These are phyloP conservation scores for Phytophthora palmivora DNA, from an alignment of 352 stramenopile species.

Conservation along the genomic window DNA sequence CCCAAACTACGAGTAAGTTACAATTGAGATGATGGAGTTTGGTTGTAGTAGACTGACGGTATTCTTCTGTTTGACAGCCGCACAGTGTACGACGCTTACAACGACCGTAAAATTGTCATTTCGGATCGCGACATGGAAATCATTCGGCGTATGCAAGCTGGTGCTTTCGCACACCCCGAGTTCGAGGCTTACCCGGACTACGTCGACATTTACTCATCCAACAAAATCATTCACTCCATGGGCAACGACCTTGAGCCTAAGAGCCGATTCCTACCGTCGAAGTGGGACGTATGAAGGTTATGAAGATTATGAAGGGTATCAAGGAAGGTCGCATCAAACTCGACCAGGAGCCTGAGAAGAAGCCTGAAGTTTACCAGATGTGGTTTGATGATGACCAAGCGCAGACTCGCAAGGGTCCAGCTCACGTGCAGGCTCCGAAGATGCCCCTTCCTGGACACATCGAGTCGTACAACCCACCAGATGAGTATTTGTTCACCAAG, in stretches of 20 bases:
- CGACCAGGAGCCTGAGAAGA: conserved; percentile 93
- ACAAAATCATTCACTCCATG: conserved; percentile 91
- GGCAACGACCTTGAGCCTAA: conserved; percentile 92
- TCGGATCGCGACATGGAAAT: conserved; percentile 98
- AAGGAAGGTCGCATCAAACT: conserved; percentile 96
- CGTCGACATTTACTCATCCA: conserved; percentile 89
- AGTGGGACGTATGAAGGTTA: conserved; percentile 98
- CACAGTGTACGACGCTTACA: conserved; percentile 99
- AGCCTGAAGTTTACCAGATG: conserved; percentile 92
- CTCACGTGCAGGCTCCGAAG: conserved; percentile 98
- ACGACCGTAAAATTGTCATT: conserved; percentile 97
- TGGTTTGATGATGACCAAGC: conserved; percentile 93
- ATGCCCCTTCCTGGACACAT: conserved; percentile 97
- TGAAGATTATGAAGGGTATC: conserved; percentile 97
- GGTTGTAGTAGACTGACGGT: conserved; percentile 18
- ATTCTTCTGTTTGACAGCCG: conserved; percentile 52
- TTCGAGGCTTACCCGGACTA: conserved; percentile 94
- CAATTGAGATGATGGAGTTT: background rate
- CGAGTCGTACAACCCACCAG: conserved; percentile 99
- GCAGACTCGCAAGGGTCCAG: conserved; percentile 91
- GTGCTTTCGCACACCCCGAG: conserved; percentile 91
- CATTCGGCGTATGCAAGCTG: conserved; percentile 96
- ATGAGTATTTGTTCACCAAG: conserved; percentile 98
- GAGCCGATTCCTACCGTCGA: conserved; percentile 94
- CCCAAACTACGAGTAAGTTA: conserved; percentile 92